phyloP scores from a whole-genome alignment of 495 filamentous ascomycete genomes.

The Margaritispora aquatica region DNA sequence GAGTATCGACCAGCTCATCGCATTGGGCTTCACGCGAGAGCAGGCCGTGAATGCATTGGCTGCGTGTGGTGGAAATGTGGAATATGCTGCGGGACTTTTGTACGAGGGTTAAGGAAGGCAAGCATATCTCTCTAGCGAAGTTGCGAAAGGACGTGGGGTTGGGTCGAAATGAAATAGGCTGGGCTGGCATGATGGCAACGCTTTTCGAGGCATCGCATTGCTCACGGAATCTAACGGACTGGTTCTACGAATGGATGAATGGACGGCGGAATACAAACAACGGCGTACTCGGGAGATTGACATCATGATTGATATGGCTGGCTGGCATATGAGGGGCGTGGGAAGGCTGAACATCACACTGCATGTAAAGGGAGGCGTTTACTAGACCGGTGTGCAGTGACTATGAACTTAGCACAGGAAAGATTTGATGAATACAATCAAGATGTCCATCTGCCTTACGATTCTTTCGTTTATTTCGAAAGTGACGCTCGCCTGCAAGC shows the following conservation, averaged over 20 bases:
- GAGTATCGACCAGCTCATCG: slow-evolving; percentile 63
- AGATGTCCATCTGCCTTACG: no score
- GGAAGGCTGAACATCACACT: background rate
- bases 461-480: no score
- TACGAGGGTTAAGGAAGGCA: slow-evolving; percentile 53
- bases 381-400: background rate
- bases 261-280: no score
- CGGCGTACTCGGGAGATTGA: background rate
- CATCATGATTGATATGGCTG: background rate
- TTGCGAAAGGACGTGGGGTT: background rate
- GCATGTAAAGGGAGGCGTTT: background rate
- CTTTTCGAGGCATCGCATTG: no score
- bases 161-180: background rate
- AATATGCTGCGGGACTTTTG: slow-evolving; percentile 78
- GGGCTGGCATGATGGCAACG: no score
- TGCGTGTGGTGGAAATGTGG: slow-evolving; percentile 76
- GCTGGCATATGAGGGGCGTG: background rate
- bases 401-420: background rate
- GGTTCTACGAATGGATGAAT: background rate
- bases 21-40: slow-evolving; percentile 71
- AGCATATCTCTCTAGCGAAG: no score
- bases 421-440: background rate
- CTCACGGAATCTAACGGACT: no score
- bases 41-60: slow-evolving; percentile 76
- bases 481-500: no score